Conservation (phyloP, 768 basidiomycete species). For the Leucogyrophana mollusca region DNA sequence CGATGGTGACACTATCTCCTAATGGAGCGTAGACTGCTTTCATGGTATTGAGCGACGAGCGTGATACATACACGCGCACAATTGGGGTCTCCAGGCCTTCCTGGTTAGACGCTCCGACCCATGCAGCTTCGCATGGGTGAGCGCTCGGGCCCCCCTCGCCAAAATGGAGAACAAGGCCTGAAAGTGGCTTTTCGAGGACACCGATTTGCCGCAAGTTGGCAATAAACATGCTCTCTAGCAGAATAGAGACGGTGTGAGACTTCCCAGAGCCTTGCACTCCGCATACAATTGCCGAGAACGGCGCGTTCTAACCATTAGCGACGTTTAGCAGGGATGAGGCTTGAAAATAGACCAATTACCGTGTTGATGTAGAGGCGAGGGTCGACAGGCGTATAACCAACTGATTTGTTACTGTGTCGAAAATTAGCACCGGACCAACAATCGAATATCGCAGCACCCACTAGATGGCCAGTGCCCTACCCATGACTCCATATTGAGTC, state of each 20-base stretch:
- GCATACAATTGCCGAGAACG: slow-evolving; percentile 73
- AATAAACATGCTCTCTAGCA: slow-evolving; percentile 73
- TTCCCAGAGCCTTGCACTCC: slow-evolving; percentile 80
- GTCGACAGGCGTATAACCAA: slow-evolving; percentile 36
- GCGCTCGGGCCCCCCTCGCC: slow-evolving; percentile 62
- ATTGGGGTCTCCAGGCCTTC: slow-evolving; percentile 27
- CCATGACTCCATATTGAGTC: slow-evolving; percentile 65
- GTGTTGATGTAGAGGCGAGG: slow-evolving; percentile 67
- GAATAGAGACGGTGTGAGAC: slow-evolving; percentile 66
- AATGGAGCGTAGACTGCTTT: slow-evolving; percentile 52
- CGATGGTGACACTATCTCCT: slow-evolving; percentile 46
- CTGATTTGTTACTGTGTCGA: slow-evolving; percentile 30
- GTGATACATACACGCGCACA: slow-evolving; percentile 56
- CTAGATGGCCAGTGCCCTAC: slow-evolving; percentile 46
- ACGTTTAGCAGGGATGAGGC: slow-evolving; percentile 1
- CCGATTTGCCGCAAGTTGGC: slow-evolving; percentile 49
- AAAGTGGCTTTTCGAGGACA: slow-evolving; percentile 48
- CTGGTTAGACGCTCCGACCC: slow-evolving; percentile 44
- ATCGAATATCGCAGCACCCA: slow-evolving; percentile 21
- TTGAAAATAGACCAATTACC: slow-evolving; percentile 30
- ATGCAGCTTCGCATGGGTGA: slow-evolving; percentile 67
- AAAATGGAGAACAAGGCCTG: slow-evolving; percentile 67
- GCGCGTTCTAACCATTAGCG: slow-evolving; percentile 51
- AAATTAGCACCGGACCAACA: neutral
- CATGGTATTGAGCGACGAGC: slow-evolving; percentile 61